Evolutionary conservation across 1,284 basidiomycete genomes (phyloP).

Genomic region (Cryptococcus sp.): DNA sequence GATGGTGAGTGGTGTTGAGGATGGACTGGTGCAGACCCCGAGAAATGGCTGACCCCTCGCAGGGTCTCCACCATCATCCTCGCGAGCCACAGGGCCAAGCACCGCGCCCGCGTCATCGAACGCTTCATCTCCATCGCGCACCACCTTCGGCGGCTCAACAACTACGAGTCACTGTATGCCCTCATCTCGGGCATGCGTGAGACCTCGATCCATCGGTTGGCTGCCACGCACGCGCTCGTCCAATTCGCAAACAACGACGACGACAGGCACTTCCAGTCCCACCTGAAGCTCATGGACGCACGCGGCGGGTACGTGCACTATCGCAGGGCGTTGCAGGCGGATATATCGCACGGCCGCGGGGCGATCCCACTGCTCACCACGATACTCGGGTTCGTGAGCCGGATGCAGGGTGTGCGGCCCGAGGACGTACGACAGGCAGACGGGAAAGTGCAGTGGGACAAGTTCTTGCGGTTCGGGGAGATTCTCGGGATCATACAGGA

Average conservation of each 20-base stretch:
- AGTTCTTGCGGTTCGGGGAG: constrained; percentile 41
- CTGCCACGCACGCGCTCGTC: constrained; percentile 37
- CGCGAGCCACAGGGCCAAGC: constrained; percentile 43
- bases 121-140: constrained; percentile 43
- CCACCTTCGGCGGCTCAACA: constrained; percentile 48
- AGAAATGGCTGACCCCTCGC: background rate
- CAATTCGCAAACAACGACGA: constrained; percentile 17
- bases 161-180: constrained; percentile 49
- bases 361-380: constrained; percentile 47
- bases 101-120: constrained; percentile 47
- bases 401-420: constrained; percentile 33
- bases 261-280: constrained; percentile 38
- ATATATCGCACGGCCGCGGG: constrained; percentile 35
- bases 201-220: constrained; percentile 44
- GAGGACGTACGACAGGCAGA: constrained; percentile 35
- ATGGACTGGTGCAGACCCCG: background rate
- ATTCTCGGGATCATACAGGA: constrained; percentile 37
- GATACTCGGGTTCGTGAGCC: constrained; percentile 31
- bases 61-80: constrained; percentile 49
- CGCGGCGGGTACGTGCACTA: constrained; percentile 43
- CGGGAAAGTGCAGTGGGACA: constrained; percentile 40
- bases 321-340: constrained; percentile 37
- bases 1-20: constrained; percentile 36
- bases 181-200: constrained; percentile 47
- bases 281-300: constrained; percentile 46